These are phyloP conservation scores for Chimonanthus salicifolius DNA, from an alignment of 164 flowering plant genomes.

Conservation along the genomic window DNA sequence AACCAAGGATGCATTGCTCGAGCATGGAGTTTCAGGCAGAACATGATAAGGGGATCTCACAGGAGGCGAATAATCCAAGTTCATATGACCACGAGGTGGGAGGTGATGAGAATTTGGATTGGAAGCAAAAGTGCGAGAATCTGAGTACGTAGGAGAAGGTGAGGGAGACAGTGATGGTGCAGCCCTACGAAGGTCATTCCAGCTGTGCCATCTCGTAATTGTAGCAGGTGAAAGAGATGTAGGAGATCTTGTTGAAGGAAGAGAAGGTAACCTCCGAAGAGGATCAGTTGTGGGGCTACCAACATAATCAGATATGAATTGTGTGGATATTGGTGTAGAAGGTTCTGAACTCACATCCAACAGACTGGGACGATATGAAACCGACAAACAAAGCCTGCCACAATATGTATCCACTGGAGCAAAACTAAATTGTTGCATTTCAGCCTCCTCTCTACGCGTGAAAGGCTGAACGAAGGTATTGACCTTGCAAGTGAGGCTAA, in stretches of 20 bases:
- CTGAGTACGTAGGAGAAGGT: constrained; percentile 17
- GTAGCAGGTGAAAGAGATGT: constrained; percentile 52
- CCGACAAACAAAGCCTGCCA: constrained; percentile 81
- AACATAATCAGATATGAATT: constrained; percentile 80
- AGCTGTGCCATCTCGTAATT: constrained; percentile 70
- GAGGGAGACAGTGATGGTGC: constrained; percentile 29
- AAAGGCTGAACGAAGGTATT: constrained; percentile 73
- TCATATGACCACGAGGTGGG: constrained; percentile 18
- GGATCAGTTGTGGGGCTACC: constrained; percentile 93
- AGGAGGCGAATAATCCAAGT: constrained; percentile 12
- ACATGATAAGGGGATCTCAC: constrained; percentile 40
- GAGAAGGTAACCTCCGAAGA: constrained; percentile 61
- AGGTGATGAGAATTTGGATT: constrained; percentile 26
- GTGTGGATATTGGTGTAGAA: constrained; percentile 65
- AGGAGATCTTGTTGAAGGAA: constrained; percentile 30
- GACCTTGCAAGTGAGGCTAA: constrained; percentile 55
- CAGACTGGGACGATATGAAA: constrained; percentile 46
- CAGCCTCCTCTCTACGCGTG: constrained; percentile 65
- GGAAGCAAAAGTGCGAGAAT: constrained; percentile 30
- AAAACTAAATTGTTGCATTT: constrained; percentile 65
- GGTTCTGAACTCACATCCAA: constrained; percentile 52
- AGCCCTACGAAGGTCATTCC: constrained; percentile 56
- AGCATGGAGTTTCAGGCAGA: constrained; percentile 22
- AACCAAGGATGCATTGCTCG: constrained; percentile 18
- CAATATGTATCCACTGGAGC: constrained; percentile 71